Conservation (phyloP, 495 filamentous ascomycete genomes). For the Trichoderma gamsii region DNA sequence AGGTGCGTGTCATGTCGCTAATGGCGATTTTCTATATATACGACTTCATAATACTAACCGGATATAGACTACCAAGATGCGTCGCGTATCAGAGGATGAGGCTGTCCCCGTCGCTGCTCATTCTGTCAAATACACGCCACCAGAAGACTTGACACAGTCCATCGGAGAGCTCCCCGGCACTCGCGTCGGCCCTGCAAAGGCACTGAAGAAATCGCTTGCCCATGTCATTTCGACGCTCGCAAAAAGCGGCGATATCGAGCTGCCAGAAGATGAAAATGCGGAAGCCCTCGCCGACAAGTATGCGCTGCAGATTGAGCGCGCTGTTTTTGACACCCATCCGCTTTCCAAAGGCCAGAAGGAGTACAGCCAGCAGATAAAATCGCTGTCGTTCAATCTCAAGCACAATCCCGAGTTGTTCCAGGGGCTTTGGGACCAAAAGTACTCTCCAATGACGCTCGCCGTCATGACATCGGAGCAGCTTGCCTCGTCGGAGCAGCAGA, state of each 20-base stretch:
- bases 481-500: constrained; percentile 82
- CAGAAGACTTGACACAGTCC: constrained; percentile 32
- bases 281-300: constrained; percentile 38
- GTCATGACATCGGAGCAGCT: constrained; percentile 84
- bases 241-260: constrained; percentile 34
- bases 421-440: constrained; percentile 61
- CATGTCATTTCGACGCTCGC: constrained; percentile 35
- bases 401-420: constrained; percentile 72
- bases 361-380: constrained; percentile 41
- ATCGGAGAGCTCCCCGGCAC: constrained; percentile 36
- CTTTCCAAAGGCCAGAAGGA: constrained; percentile 26
- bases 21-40: constrained; percentile 4
- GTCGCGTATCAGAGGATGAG: constrained; percentile 45
- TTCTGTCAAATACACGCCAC: constrained; percentile 30
- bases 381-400: constrained; percentile 77
- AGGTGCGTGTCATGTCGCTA: constrained; percentile 25
- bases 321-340: constrained; percentile 42
- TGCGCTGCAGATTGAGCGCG: constrained; percentile 66
- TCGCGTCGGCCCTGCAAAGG: constrained; percentile 38
- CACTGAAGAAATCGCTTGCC: constrained; percentile 38
- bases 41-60: constrained; percentile 11
- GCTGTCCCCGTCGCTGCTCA: constrained; percentile 30
- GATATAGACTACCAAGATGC: constrained; percentile 38
- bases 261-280: constrained; percentile 32
- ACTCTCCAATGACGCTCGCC: constrained; percentile 67